Evolutionary conservation across 202 grass and related monocot species (phyloP).

Genomic region (Zizania palustris): DNA sequence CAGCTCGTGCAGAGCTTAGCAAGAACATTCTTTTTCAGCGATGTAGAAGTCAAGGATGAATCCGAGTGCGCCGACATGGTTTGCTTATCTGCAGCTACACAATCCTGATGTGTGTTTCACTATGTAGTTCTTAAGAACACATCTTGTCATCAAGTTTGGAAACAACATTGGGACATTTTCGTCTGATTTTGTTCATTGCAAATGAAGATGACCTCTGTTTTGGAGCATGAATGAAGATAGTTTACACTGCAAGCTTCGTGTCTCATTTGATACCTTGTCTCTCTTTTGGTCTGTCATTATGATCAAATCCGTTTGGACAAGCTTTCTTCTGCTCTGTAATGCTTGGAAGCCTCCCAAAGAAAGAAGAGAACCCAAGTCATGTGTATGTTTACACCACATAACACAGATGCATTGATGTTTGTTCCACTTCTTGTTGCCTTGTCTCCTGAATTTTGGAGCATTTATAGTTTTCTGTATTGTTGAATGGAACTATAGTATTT

Average conservation of each 20-base stretch:
- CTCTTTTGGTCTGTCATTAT: conserved; percentile 17
- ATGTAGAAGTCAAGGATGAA: conserved; percentile 49
- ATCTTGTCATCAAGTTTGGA: background rate
- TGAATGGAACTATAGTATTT: conserved; percentile 4
- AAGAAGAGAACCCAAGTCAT: conserved; percentile 13
- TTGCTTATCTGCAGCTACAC: background rate
- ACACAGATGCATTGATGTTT: background rate
- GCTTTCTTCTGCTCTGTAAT: background rate
- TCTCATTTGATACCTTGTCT: conserved; percentile 13
- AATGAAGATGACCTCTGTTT: background rate
- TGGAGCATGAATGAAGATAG: conserved; percentile 13
- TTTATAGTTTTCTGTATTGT: background rate
- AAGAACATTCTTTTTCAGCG: conserved; percentile 55
- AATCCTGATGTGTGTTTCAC: conserved; percentile 24
- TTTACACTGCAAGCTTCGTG: background rate
- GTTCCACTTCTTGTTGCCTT: background rate
- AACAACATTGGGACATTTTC: background rate
- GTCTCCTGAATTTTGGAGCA: background rate
- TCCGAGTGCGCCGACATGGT: conserved; percentile 40
- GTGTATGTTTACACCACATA: background rate
- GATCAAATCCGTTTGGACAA: conserved; percentile 22
- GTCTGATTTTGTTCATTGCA: conserved; percentile 22
- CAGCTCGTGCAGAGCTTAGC: conserved; percentile 70
- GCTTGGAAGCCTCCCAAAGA: conserved; percentile 15
- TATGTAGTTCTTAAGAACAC: background rate